Base-by-base conservation (phyloP, 148 eudicot genomes). In the Persicaria maculosa region DNA sequence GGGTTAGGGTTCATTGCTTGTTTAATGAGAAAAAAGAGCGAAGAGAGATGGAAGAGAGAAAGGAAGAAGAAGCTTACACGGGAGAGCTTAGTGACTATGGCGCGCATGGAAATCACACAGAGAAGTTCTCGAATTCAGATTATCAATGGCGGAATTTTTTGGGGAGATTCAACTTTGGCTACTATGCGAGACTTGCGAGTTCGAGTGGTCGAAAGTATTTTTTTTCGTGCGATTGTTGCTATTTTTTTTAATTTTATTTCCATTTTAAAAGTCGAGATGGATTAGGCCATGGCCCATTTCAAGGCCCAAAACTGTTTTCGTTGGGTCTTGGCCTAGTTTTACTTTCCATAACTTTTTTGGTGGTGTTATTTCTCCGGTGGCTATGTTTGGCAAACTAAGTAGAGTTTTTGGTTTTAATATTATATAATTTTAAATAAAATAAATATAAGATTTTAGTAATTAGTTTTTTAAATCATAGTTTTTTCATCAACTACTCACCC, bases 31-130 rank as follows among this genome's bases (percentile, higher is more conserved):
- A 59, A 59, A 59, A 59, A 59, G 14, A 25, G 67, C 67, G 25
- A 20, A 57, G 7, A 57, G 3, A 57, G 11, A 57, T 57, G 36
- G 62, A 7, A 3, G 57, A 53, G 16, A 54, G 6, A 7, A 57
- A 0, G 12, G 44, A 25, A 65, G 47, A 40, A 65, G 46, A 65
- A 40, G 70, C 70, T 65, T 65, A 65, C 70, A 43, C 70, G 40
- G 47, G 0, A 40, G 46, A 65, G 46, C 47, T 65, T 40, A 65
- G 70, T 8, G 15, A 19, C 19, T 1, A 65, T 65, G 70, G 70
- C 45, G 70, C 70, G 70, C 70, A 65, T 65, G n/a, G 70, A 65
- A 43, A 11, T 65, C 45, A 16, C 70, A 40, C 12, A 6, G 10
- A 5, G 0, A 43, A 6, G 36, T 62, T 62, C 45, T 25, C 68